Evolutionary conservation across 192 early-diverging fungal species (phyloP).

Genomic region (Coemansia sp.): DNA sequence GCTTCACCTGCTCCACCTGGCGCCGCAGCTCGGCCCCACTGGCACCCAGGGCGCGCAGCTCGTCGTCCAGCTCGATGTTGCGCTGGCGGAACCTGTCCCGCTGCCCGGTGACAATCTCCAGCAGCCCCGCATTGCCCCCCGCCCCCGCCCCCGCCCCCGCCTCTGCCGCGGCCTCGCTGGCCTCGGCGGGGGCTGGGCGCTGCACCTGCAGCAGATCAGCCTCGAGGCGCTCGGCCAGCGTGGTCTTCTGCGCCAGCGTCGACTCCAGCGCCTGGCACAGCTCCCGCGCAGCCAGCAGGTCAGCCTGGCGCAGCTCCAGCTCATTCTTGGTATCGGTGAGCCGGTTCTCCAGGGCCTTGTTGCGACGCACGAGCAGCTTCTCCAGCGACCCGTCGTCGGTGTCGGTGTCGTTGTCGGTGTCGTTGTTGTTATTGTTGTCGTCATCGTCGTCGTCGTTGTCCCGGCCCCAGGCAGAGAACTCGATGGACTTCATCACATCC

Average conservation of each 20-base stretch:
- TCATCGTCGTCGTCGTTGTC: conserved; percentile 50
- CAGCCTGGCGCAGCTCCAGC: conserved; percentile 49
- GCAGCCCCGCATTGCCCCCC: conserved; percentile 27
- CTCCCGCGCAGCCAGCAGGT: background rate
- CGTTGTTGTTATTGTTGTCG: conserved; percentile 38
- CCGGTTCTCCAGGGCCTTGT: conserved; percentile 75
- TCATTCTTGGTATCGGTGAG: conserved; percentile 53
- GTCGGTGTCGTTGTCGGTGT: conserved; percentile 46
- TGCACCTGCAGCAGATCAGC: conserved; percentile 26
- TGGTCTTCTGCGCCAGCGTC: conserved; percentile 58
- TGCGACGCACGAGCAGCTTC: conserved; percentile 75
- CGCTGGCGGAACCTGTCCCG: conserved; percentile 86
- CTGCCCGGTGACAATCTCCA: conserved; percentile 86
- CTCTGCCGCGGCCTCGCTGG: background rate
- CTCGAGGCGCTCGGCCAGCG: conserved; percentile 47
- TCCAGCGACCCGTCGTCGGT: conserved; percentile 66
- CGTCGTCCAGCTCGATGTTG: conserved; percentile 81
- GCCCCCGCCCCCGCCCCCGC: background rate
- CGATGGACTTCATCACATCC: conserved; percentile 67
- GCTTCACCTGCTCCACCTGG: conserved; percentile 65
- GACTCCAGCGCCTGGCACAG: conserved; percentile 55
- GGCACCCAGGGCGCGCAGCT: conserved; percentile 51
- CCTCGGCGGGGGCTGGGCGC: background rate
- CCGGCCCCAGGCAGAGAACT: conserved; percentile 60
- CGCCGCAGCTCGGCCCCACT: conserved; percentile 60